Base-by-base conservation (phyloP, 306 rosid species). In the Castanea mollissima region DNA sequence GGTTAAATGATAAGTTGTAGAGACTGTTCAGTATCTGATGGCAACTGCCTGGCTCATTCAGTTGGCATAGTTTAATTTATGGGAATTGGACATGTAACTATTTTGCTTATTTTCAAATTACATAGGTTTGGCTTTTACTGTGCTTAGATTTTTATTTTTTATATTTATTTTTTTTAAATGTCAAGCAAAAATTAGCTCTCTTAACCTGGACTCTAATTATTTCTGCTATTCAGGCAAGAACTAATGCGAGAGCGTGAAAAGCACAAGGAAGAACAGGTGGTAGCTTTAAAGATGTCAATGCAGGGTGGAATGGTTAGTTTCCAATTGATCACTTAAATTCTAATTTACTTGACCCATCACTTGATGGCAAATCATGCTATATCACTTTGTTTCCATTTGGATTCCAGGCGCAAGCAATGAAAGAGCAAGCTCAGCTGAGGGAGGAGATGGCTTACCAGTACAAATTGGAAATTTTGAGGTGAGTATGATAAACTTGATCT, bases 401-500 rank as follows among this genome's bases (percentile, higher is more conserved):
- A 58, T 73, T 80, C 54, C 91, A 95, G 99, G 99, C 99, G n/a
- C 98, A 93, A 73, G 97, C 99, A 75, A 95, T 95, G 99, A 95
- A 95, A 87, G 99, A 93, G 86, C 98, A 95, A 89, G 97, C 99
- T 83, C 98, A 88, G 84, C 96, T 95, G 27, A 86, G 93, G 86
- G 99, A 95, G 89, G 99, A 95, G 88, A 95, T 95, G 99, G 99
- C 98, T 70, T 93, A 93, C 85, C 98, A 95, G 79, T 95, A 90
- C 90, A 95, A 95, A 78, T 95, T 46, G 98, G 97, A 79, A 95
- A 95, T 73, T 89, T 87, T 31, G 98, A 95, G 99, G 99, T 88
- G 41, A 73, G 79, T 59, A 68, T 74, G 44, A 21, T 76, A 25
- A 63, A 69, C 79, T 74, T 72, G 46, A 82, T 51, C 1, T 8